Percentiles rank a stretch among this genome's conserved stretches.
Evolutionary conservation across 495 filamentous ascomycete genomes (phyloP).

Genomic region (Aspergillus diversus): DNA sequence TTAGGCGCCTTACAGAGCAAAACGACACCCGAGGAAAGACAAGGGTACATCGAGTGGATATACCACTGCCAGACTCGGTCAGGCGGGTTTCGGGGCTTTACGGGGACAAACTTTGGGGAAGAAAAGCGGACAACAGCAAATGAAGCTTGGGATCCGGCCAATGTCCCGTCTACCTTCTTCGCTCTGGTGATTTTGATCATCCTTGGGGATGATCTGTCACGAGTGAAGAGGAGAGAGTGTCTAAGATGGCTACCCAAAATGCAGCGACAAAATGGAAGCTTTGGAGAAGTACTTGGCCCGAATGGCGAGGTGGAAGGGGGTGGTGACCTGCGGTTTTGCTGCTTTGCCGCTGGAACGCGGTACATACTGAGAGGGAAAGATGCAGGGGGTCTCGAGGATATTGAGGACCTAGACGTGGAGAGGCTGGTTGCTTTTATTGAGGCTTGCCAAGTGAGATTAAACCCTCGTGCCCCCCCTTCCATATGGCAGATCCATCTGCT

Average conservation of each 20-base stretch:
- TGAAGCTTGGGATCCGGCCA: slow-evolving; percentile 74
- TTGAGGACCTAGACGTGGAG: slow-evolving; percentile 76
- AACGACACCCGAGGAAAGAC: slow-evolving; percentile 60
- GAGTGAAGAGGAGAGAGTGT: slow-evolving; percentile 68
- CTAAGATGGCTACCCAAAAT: slow-evolving; percentile 73
- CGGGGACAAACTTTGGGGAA: slow-evolving; percentile 63
- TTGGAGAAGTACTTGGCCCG: slow-evolving; percentile 76
- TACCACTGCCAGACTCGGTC: slow-evolving; percentile 73
- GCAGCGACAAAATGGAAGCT: slow-evolving; percentile 86
- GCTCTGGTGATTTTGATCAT: slow-evolving; percentile 74
- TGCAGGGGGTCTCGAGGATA: slow-evolving; percentile 54
- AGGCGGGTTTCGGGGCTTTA: slow-evolving; percentile 81
- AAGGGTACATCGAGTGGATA: slow-evolving; percentile 68
- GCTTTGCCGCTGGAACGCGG: slow-evolving; percentile 76
- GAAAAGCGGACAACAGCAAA: slow-evolving; percentile 49
- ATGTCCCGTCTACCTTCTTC: slow-evolving; percentile 85
- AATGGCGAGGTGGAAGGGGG: slow-evolving; percentile 70
- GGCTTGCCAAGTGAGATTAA: slow-evolving; percentile 61
- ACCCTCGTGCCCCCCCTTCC: not conserved
- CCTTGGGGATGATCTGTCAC: slow-evolving; percentile 71
- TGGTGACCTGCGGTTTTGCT: slow-evolving; percentile 84
- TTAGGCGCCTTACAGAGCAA: slow-evolving; percentile 63
- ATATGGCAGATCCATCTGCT: slow-evolving; percentile 15
- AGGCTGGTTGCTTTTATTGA: slow-evolving; percentile 71
- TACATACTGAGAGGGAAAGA: slow-evolving; percentile 73